Conservation (phyloP, 2,329 filamentous ascomycete species). For the Verruconis gallopava region DNA sequence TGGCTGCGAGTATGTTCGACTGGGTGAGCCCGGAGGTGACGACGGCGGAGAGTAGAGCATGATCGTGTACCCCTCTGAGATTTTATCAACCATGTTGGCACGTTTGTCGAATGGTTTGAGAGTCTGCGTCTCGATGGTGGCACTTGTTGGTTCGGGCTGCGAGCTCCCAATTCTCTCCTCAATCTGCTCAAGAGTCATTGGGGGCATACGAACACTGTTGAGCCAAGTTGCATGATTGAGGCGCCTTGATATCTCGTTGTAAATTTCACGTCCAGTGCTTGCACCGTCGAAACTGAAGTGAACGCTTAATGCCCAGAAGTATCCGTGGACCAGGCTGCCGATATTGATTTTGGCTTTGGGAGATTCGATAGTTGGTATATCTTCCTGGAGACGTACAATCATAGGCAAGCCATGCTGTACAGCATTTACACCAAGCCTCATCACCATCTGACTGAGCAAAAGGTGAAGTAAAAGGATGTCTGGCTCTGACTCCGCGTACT, state of each 20-base stretch:
- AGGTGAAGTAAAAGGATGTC: conserved; percentile 69
- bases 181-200: conserved; percentile 50
- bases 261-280: conserved; percentile 55
- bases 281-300: conserved; percentile 65
- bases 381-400: conserved; percentile 78
- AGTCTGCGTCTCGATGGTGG: conserved; percentile 34
- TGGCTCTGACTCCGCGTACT: conserved; percentile 56
- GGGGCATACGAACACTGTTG: conserved; percentile 57
- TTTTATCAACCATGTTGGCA: conserved; percentile 56
- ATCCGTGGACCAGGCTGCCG: conserved; percentile 76
- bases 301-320: conserved; percentile 69
- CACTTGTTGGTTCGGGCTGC: neutral
- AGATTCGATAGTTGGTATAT: conserved; percentile 54
- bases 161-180: conserved; percentile 3
- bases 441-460: conserved; percentile 60
- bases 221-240: conserved; percentile 69
- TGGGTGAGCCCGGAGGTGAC: conserved; percentile 59
- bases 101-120: conserved; percentile 66
- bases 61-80: conserved; percentile 58
- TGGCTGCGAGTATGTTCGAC: conserved; percentile 49
- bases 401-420: conserved; percentile 69
- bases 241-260: conserved; percentile 62
- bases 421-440: conserved; percentile 71
- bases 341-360: conserved; percentile 63
- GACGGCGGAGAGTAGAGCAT: conserved; percentile 49